Conservation (phyloP, 1,284 basidiomycete species). For the Schizophyllum commune region DNA sequence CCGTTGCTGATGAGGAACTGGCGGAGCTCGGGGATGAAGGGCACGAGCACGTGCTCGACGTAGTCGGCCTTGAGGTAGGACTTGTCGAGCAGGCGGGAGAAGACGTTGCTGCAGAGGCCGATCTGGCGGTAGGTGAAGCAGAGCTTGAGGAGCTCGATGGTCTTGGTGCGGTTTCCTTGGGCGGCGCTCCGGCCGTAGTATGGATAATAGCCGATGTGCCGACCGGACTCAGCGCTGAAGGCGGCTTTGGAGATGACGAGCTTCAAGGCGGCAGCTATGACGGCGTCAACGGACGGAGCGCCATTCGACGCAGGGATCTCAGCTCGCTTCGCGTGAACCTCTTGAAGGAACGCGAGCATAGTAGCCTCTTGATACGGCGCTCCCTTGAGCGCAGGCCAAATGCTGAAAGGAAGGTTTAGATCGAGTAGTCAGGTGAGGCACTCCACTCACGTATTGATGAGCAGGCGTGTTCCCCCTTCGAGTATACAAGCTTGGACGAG, state of each 20-base stretch:
- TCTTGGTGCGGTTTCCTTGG: background rate
- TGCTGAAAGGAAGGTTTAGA: background rate
- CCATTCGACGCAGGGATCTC: background rate
- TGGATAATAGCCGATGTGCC: background rate
- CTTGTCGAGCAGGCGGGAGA: background rate
- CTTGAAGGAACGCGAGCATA: background rate
- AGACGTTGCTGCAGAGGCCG: background rate
- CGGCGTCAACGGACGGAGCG: background rate
- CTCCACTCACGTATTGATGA: background rate
- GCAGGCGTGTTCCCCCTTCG: background rate
- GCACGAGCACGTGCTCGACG: slow-evolving; percentile 1
- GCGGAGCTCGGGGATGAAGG: background rate
- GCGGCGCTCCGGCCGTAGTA: background rate
- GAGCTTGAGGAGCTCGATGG: background rate
- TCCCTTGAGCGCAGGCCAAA: background rate
- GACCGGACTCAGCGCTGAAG: background rate
- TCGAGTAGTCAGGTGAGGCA: background rate
- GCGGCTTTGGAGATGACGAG: background rate
- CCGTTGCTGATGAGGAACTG: background rate
- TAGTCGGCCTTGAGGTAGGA: background rate
- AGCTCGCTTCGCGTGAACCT: background rate
- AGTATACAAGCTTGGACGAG: background rate
- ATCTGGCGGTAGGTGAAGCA: background rate
- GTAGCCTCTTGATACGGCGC: background rate
- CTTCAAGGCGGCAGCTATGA: background rate